These are phyloP conservation scores for Pyricularia pennisetigena DNA, from an alignment of 2,329 filamentous ascomycete species.

Conservation along the genomic window DNA sequence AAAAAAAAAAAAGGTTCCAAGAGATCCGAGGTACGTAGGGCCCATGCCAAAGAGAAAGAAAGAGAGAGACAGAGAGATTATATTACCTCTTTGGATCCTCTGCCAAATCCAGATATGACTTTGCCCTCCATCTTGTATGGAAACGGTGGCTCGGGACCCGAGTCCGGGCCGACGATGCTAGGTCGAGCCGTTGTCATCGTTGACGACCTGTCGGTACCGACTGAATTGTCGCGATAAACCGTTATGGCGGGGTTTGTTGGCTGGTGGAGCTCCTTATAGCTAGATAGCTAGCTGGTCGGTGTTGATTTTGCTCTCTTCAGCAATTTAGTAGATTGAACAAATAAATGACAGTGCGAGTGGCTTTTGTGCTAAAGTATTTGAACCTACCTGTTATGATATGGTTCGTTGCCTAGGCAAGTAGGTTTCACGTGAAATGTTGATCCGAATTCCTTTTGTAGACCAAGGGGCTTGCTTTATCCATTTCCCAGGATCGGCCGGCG, in stretches of 20 bases:
- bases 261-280: neutral
- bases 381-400: neutral
- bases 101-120: slow-evolving; percentile 87
- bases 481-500: neutral
- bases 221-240: neutral
- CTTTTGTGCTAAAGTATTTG: neutral
- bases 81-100: slow-evolving; percentile 78
- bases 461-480: neutral
- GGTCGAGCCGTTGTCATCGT: slow-evolving; percentile 38
- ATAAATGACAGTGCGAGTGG: neutral
- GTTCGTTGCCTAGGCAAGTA: neutral
- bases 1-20: neutral
- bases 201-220: neutral
- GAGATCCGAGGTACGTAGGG: neutral
- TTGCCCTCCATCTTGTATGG: slow-evolving; percentile 76
- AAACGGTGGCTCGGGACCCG: slow-evolving; percentile 67
- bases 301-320: too few relatives aligned
- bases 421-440: neutral
- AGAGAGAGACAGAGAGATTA: slow-evolving; percentile 5
- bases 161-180: slow-evolving; percentile 60
- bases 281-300: too few relatives aligned
- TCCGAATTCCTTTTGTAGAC: neutral
- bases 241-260: neutral
- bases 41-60: too few relatives aligned
- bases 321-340: too few relatives aligned